Evolutionary conservation across 805 yeast genomes (phyloP).

Genomic region (Cyberlindnera petersonii): DNA sequence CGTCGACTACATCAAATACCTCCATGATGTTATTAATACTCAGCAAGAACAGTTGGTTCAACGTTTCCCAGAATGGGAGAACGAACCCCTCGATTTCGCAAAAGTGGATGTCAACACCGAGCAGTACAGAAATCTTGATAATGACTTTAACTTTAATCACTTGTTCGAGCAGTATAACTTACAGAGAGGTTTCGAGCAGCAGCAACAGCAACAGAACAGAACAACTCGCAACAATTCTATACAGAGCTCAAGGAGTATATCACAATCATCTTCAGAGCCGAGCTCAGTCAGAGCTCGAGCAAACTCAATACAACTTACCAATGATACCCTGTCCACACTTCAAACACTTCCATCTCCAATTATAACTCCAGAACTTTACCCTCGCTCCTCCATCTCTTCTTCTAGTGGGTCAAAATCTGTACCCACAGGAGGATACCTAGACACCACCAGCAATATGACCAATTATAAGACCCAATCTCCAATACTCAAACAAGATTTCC

Average conservation of each 20-base stretch:
- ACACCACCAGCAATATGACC: not conserved
- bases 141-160: constrained; percentile 46
- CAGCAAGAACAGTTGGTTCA: constrained; percentile 42
- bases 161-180: constrained; percentile 17
- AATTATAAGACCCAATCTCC: constrained; percentile 2
- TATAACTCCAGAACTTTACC: constrained; percentile 27
- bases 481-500: constrained; percentile 18
- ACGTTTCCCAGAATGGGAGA: constrained; percentile 17
- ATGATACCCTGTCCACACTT: not conserved
- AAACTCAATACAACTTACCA: constrained; percentile 3
- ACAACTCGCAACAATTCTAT: not conserved
- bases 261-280: too few species aligned
- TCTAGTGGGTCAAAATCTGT: not conserved
- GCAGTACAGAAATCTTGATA: constrained; percentile 53
- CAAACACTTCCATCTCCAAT: constrained; percentile 26
- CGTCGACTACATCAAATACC: constrained; percentile 71
- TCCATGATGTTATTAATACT: constrained; percentile 54
- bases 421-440: not conserved
- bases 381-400: constrained; percentile 6
- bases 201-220: too few species aligned
- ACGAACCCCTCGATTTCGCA: constrained; percentile 39
- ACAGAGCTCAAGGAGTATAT: too few species aligned
- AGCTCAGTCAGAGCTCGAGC: constrained; percentile 1
- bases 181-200: constrained; percentile 4
- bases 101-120: constrained; percentile 56